These are phyloP conservation scores for Solidago caesia DNA, from an alignment of 129 eudicot species.

Conservation along the genomic window DNA sequence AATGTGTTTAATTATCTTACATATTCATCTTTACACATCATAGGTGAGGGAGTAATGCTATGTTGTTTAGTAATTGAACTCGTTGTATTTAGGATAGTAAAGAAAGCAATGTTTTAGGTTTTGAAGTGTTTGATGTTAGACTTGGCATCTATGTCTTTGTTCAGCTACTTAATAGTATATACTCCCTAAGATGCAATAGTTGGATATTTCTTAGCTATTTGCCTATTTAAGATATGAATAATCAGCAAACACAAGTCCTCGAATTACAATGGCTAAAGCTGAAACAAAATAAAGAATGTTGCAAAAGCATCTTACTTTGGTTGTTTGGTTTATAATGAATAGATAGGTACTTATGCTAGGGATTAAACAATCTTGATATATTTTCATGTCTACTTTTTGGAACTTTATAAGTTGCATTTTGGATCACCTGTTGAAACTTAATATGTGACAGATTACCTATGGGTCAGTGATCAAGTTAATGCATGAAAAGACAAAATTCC, in stretches of 20 bases:
- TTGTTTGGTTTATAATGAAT: background rate
- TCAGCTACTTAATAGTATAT: background rate
- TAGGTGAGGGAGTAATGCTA: background rate
- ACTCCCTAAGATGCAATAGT: background rate
- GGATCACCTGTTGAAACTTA: constrained; percentile 15
- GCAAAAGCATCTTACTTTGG: background rate
- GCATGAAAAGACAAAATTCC: constrained; percentile 88
- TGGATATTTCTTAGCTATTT: constrained; percentile 1
- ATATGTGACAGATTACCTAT: constrained; percentile 64
- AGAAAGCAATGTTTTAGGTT: background rate
- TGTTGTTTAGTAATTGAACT: background rate
- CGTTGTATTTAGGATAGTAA: background rate
- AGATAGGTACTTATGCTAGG: background rate
- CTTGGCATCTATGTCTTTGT: no score
- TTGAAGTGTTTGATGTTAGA: background rate
- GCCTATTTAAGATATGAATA: background rate
- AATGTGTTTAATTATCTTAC: no score
- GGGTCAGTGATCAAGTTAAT: constrained; percentile 89
- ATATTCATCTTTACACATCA: no score
- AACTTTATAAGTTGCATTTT: constrained; percentile 10
- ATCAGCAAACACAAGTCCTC: background rate
- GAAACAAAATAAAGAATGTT: background rate
- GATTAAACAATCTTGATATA: constrained; percentile 1
- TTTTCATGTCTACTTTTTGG: constrained; percentile 6
- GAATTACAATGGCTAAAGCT: background rate